phyloP scores from a whole-genome alignment of 768 basidiomycete species.

The Sarcodon sp. region DNA sequence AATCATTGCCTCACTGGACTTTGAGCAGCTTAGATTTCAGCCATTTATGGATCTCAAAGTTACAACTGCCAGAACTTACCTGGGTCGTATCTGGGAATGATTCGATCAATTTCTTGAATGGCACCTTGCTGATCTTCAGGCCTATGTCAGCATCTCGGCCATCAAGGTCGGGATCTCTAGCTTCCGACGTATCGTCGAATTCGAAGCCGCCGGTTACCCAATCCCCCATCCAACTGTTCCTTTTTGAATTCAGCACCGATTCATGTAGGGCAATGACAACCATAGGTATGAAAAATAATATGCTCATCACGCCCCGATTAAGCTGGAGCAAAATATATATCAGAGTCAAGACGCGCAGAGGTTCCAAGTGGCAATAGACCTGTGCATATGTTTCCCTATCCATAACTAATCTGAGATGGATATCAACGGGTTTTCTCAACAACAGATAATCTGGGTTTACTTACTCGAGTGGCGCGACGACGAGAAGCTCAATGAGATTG shows the following conservation, averaged over 20 bases:
- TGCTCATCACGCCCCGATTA: slow-evolving; percentile 67
- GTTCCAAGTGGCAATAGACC: slow-evolving; percentile 16
- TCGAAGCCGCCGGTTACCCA: slow-evolving; percentile 61
- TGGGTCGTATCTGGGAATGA: slow-evolving; percentile 61
- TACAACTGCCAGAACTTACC: slow-evolving; percentile 27
- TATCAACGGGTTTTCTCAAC: no score
- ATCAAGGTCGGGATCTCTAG: slow-evolving; percentile 49
- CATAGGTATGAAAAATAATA: slow-evolving; percentile 76
- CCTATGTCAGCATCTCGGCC: slow-evolving; percentile 39
- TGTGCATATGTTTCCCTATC: slow-evolving; percentile 43
- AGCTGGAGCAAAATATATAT: slow-evolving; percentile 25
- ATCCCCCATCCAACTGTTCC: slow-evolving; percentile 49
- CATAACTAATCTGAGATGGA: slow-evolving; percentile 26
- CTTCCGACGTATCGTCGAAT: slow-evolving; percentile 36
- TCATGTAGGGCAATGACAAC: slow-evolving; percentile 66
- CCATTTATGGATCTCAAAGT: not conserved
- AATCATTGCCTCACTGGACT: slow-evolving; percentile 1
- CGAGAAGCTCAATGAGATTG: slow-evolving; percentile 71
- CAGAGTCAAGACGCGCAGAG: no score
- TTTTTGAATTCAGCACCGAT: slow-evolving; percentile 33
- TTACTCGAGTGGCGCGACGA: slow-evolving; percentile 82
- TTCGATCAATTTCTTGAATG: slow-evolving; percentile 58
- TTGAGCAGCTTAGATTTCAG: not conserved
- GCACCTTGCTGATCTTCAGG: slow-evolving; percentile 53
- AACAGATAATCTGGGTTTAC: slow-evolving; percentile 14